Conservation (phyloP, 352 stramenopile species). For the Pythium phragmiticola region DNA sequence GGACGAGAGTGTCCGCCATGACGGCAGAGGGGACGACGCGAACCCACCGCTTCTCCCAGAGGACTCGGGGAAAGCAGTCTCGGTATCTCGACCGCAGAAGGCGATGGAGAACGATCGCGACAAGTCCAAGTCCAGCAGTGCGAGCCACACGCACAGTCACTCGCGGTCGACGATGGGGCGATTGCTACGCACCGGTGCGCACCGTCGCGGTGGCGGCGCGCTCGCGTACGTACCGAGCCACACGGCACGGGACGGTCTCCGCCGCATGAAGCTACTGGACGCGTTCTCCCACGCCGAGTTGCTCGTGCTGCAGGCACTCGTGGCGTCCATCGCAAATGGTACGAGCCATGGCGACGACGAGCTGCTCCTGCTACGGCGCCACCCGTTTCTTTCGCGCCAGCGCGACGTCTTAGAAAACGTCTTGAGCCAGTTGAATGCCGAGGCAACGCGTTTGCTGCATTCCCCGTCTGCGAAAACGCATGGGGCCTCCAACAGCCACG, state of each 20-base stretch:
- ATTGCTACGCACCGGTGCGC: not conserved
- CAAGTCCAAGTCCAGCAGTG: slow-evolving; percentile 10
- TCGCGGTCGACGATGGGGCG: slow-evolving; percentile 23
- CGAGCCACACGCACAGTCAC: slow-evolving; percentile 24
- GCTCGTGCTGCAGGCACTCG: slow-evolving; percentile 52
- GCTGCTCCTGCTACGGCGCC: slow-evolving; percentile 10
- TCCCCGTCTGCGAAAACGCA: not conserved
- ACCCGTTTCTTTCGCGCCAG: slow-evolving; percentile 22
- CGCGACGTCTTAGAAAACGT: slow-evolving; percentile 16
- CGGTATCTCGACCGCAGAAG: too few species aligned
- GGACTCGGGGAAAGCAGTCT: not conserved
- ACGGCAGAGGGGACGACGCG: not conserved
- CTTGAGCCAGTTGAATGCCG: slow-evolving; percentile 3
- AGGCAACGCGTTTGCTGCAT: slow-evolving; percentile 4
- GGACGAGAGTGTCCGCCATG: not conserved
- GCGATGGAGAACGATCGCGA: too few species aligned
- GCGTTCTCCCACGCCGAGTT: slow-evolving; percentile 58
- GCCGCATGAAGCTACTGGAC: slow-evolving; percentile 38
- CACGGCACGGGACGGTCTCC: not conserved
- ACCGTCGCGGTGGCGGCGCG: not conserved
- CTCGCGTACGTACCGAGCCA: slow-evolving; percentile 11
- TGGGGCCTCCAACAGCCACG: not conserved
- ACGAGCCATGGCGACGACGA: slow-evolving; percentile 29
- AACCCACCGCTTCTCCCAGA: not conserved
- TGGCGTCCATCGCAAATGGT: slow-evolving; percentile 25